Conservation (phyloP, 257 asterid species). For the Solanum pennellii region DNA sequence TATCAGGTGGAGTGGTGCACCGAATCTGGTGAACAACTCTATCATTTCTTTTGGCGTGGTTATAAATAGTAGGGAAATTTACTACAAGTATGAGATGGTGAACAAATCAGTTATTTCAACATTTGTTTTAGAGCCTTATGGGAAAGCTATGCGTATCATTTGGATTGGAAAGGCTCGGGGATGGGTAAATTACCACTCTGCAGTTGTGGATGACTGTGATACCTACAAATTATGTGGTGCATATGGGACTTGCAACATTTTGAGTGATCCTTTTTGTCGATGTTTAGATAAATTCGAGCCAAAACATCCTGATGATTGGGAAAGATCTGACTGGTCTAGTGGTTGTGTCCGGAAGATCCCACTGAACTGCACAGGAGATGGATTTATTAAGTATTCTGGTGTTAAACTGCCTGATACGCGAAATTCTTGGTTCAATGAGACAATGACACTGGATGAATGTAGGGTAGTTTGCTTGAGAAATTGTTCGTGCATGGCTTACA, state of each 20-base stretch:
- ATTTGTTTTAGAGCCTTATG: not conserved
- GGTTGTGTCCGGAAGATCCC: constrained; percentile 9
- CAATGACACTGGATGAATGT: constrained; percentile 9
- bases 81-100: constrained; percentile 1
- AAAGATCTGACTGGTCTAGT: constrained; percentile 6
- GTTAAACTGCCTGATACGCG: constrained; percentile 17
- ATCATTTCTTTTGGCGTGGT: not conserved
- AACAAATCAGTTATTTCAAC: constrained; percentile 1
- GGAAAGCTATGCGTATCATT: not conserved
- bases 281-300: constrained; percentile 16
- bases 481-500: constrained; percentile 17
- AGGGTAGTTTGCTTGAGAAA: constrained; percentile 4
- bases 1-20: constrained; percentile 16
- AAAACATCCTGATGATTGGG: constrained; percentile 7
- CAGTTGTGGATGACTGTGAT: constrained; percentile 11
- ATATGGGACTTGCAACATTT: constrained; percentile 9
- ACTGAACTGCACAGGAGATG: constrained; percentile 7
- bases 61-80: constrained; percentile 2
- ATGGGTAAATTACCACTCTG: constrained; percentile 13
- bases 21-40: not conserved
- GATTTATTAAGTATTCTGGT: constrained; percentile 10
- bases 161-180: not conserved
- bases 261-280: constrained; percentile 8
- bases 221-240: constrained; percentile 11
- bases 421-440: not conserved